Evolutionary conservation across 345 rosid species (phyloP), one percentile per base, ranked within the genome.

Genomic region (Anastatica hierochuntica): DNA sequence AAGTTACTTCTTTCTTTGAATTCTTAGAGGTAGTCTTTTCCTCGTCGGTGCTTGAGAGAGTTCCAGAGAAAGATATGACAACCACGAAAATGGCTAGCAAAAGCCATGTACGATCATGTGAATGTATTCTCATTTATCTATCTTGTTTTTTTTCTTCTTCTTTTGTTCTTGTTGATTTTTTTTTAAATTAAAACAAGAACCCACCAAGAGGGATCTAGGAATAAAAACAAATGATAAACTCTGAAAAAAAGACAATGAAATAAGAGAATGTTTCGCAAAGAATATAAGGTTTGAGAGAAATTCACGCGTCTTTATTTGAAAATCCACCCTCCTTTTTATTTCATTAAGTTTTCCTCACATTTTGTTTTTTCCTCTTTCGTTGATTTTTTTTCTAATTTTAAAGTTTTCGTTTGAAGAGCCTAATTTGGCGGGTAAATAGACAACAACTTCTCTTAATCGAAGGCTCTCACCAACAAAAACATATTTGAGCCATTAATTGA

Each of bases 231-330:
- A 49, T 19, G 43, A 56, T 14, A 50, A 23, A 21, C 5, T 36
- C 14, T 35, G 43, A 39, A 26, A 14, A 45, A 36, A 48, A 61
- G 10, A 18, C 37, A 43, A 43, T 49, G 33, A 56, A 45, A 49
- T 62, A 43, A 58, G 63, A 63, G 60, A 42, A 37, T 38, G 23
- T 44, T 49, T 49, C 46, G 64, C 17, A 45, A 0, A 35, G 16
- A 55, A 48, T 31, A 51, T 33, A 56, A 69, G 64, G 60, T 56
- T 48, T 56, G 38, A 49, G 73, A 69, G 64, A 49, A 30, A 56
- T 36, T 62, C 10, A 49, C 69, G 64, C 58, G 24, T 53, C 55
- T 65, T 15, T 18, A 12, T 50, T 50, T 35, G 58, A 21, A 39
- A 64, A 36, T 47, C 20, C 56, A 46, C 53, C 52, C 12, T 50